Evolutionary conservation across 1,284 basidiomycete species (phyloP), one percentile per base, ranked within the genome.

Genomic region (Omphalotus olearius): DNA sequence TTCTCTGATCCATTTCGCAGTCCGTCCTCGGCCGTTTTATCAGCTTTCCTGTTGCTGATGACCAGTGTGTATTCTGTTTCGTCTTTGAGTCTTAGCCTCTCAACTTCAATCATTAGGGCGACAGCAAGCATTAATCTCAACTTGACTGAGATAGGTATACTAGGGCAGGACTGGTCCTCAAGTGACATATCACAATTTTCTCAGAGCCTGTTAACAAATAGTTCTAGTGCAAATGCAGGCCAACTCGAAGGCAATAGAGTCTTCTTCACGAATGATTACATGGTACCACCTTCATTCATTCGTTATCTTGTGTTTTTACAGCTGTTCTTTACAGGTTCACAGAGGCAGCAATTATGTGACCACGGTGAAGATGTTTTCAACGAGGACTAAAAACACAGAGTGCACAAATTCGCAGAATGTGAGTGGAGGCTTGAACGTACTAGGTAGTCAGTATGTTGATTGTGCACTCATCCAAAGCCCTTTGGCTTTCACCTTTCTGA

Each of bases 181-280:
- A 38, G 64, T 3, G 56, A 65, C 10, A 62, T 88, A 38, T 65
- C 60, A 10, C 61, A 69, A 17, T 74, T 78, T 10, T 70, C 73
- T 33, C 59, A 65, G 6, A 68, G 62, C 38, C 66, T 84, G 13
- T 57, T 66, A 23, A 57, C 60, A 11, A 66, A 66, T 37, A 66
- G 68, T 2, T 60, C 61, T 2, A 71, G 69, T 51, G 82, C 80
- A n/a, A 86, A 85, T 57, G 73, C 73, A 2, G 83, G 83, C 0
- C 62, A 68, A n/a, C 60, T 88, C 20, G 51, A 57, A 1, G 85
- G 85, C 4, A 86, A 85, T 59, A 72, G 76, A 30, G 78, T 80
- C 72, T 88, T 88, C 63, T 87, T 75, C 61, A 71, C 72, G 17
- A 82, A 80, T 52, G 85, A 88, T 60, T 86, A 85, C 60, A 83